Conservation (phyloP, 1,139 yeast species). For the Barnettozyma hawaiiensis region DNA sequence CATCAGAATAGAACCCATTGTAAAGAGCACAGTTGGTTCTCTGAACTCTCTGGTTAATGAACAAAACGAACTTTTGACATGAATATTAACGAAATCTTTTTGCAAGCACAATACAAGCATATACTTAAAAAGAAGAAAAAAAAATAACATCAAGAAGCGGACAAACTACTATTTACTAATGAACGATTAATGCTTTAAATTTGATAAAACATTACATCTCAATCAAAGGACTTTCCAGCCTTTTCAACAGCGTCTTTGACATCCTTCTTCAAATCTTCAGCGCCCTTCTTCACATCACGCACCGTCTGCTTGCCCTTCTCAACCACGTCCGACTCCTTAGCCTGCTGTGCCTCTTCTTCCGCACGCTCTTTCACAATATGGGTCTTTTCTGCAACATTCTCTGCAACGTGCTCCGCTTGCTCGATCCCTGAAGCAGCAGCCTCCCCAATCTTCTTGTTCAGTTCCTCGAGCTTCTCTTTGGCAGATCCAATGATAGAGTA, state of each 20-base stretch:
- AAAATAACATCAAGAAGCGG: too few species aligned
- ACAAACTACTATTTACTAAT: too few species aligned
- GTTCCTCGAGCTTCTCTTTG: slow-evolving; percentile 26
- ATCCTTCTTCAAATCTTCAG: slow-evolving; percentile 3
- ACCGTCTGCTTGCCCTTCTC: slow-evolving; percentile 31
- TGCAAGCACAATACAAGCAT: too few species aligned
- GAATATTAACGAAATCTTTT: too few species aligned
- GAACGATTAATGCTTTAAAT: slow-evolving; percentile 2
- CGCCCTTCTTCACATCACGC: slow-evolving; percentile 40
- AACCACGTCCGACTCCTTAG: slow-evolving; percentile 6
- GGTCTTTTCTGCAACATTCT: slow-evolving; percentile 14
- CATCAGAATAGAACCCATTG: slow-evolving; percentile 14
- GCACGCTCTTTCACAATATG: slow-evolving; percentile 1
- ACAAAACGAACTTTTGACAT: too few species aligned
- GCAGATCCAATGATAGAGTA: slow-evolving; percentile 26
- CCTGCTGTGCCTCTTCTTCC: slow-evolving; percentile 3
- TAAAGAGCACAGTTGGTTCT: not conserved
- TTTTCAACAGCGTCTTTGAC: not conserved
- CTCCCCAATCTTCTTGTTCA: slow-evolving; percentile 28
- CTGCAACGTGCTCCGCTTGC: slow-evolving; percentile 23
- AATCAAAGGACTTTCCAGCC: not conserved
- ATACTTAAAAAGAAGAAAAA: too few species aligned
- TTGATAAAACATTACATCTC: not conserved
- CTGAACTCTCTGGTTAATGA: not conserved
- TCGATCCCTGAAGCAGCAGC: slow-evolving; percentile 28